phyloP scores from a whole-genome alignment of 2,329 filamentous ascomycete genomes.

The Teratosphaeria nubilosa region DNA sequence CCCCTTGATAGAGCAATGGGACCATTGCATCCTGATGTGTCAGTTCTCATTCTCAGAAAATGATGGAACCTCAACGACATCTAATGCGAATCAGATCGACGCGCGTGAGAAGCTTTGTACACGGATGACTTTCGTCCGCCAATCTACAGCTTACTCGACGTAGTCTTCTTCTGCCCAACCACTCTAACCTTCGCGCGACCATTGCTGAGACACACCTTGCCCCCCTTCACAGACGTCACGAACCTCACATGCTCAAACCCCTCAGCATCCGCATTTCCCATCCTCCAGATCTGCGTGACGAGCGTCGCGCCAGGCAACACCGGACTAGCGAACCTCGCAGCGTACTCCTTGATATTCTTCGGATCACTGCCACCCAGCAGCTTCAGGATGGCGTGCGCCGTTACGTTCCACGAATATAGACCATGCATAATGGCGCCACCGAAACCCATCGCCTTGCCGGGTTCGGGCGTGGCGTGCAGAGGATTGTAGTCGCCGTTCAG shows the following conservation, averaged over 20 bases:
- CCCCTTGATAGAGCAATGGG: no score
- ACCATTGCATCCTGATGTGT: no score
- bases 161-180: conserved; percentile 34
- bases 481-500: conserved; percentile 94
- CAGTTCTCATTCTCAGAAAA: no score
- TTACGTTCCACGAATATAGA: conserved; percentile 74
- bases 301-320: conserved; percentile 77
- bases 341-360: conserved; percentile 75
- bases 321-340: conserved; percentile 76
- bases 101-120: no score
- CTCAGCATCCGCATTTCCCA: conserved; percentile 51
- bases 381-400: conserved; percentile 63
- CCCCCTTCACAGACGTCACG: conserved; percentile 63
- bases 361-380: conserved; percentile 67
- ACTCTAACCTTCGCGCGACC: conserved; percentile 69
- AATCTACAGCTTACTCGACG: conserved; percentile 47
- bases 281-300: conserved; percentile 71
- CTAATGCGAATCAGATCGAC: neutral
- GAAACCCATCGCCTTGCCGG: conserved; percentile 72
- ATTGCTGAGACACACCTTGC: conserved; percentile 80
- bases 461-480: conserved; percentile 76
- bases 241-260: conserved; percentile 80
- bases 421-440: conserved; percentile 84
- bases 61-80: neutral
- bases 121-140: neutral